Evolutionary conservation across 352 stramenopile genomes (phyloP).

Genomic region (Halophytophthora polymorphica): DNA sequence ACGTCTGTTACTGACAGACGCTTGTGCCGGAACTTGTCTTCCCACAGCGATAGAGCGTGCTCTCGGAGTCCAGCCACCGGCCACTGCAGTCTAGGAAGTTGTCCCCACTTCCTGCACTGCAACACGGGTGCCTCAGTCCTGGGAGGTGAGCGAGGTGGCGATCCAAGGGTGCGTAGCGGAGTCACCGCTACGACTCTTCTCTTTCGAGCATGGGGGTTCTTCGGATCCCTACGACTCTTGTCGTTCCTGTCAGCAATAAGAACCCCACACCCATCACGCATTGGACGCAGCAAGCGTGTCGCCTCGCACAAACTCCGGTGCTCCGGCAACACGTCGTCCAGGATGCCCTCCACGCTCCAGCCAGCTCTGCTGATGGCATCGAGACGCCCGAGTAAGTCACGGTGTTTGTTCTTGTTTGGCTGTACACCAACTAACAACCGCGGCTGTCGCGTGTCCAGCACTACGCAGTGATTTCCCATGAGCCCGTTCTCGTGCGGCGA

Average conservation of each 20-base stretch:
- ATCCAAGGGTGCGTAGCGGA: conserved; percentile 5
- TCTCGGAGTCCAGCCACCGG: conserved; percentile 4
- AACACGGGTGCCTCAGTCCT: not conserved
- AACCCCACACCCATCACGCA: not conserved
- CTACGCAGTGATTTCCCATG: not conserved
- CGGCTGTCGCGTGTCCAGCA: not conserved
- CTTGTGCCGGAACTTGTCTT: conserved; percentile 48
- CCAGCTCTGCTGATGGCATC: conserved; percentile 14
- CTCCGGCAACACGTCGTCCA: conserved; percentile 31
- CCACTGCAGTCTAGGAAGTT: not conserved
- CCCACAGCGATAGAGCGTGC: conserved; percentile 40
- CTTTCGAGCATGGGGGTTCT: not conserved
- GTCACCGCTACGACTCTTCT: conserved; percentile 6
- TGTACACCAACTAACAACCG: not conserved
- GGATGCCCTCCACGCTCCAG: conserved; percentile 29
- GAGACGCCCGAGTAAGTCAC: conserved; percentile 18
- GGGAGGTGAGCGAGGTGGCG: not conserved
- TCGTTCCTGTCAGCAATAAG: not conserved
- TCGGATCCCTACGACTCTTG: not conserved
- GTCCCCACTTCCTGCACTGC: not conserved
- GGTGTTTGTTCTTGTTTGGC: conserved; percentile 1
- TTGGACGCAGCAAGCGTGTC: conserved; percentile 10
- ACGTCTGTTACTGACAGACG: conserved; percentile 35
- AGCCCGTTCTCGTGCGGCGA: not conserved
- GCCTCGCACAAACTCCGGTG: conserved; percentile 27